Percentiles rank a stretch among this genome's conserved stretches.
phyloP scores from a whole-genome alignment of 225 moss, liverwort and hornwort genomes.

The Bryum argenteum region DNA sequence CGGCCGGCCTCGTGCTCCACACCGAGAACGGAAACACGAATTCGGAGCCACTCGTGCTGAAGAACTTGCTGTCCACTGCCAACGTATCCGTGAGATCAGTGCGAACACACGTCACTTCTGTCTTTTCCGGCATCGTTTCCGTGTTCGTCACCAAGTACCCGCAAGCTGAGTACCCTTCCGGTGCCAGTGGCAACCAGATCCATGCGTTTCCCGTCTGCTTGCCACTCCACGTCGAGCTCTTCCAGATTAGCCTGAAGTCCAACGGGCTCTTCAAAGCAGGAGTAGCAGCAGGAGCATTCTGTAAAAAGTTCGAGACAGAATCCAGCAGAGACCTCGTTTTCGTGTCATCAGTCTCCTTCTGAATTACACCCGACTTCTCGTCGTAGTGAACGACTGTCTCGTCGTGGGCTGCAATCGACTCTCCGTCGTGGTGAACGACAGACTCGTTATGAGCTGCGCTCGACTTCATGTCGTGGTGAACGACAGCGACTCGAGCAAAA shows the following conservation, averaged over 20 bases:
- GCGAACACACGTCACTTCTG: slow-evolving; percentile 64
- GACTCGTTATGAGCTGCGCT: neutral
- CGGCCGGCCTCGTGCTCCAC: slow-evolving; percentile 66
- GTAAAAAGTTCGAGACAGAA: neutral
- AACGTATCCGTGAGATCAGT: slow-evolving; percentile 65
- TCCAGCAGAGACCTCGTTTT: slow-evolving; percentile 35
- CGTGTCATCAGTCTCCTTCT: slow-evolving; percentile 18
- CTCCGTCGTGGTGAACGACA: neutral
- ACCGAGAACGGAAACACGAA: slow-evolving; percentile 46
- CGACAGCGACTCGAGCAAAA: slow-evolving; percentile 23
- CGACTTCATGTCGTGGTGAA: neutral
- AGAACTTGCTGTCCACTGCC: slow-evolving; percentile 47
- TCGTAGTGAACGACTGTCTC: neutral
- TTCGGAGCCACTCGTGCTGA: slow-evolving; percentile 41
- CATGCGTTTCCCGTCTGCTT: slow-evolving; percentile 52
- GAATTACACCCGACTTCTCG: neutral
- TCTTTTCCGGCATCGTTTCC: slow-evolving; percentile 42
- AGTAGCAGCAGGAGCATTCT: slow-evolving; percentile 18
- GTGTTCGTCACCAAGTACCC: slow-evolving; percentile 63
- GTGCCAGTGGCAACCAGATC: slow-evolving; percentile 72
- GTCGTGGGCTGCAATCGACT: neutral
- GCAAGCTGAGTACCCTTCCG: slow-evolving; percentile 64
- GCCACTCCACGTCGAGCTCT: slow-evolving; percentile 60
- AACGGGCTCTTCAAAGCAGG: slow-evolving; percentile 56
- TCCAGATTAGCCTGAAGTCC: slow-evolving; percentile 71